These are phyloP conservation scores for Nakazawaea holstii DNA, from an alignment of 805 yeast species.

Conservation along the genomic window DNA sequence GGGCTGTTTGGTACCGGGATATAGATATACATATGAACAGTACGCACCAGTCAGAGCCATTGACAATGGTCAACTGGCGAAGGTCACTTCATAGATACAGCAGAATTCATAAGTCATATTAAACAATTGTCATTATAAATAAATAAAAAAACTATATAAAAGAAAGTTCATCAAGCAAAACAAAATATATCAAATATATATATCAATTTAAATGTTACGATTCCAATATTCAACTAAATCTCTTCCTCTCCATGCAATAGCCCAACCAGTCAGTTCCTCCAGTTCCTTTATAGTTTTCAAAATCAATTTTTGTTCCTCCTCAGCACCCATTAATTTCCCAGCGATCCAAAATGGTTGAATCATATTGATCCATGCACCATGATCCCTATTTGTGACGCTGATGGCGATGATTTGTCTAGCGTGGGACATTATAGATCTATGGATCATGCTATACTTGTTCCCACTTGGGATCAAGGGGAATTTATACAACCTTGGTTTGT, in stretches of 20 bases:
- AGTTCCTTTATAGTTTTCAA: slow-evolving; percentile 19
- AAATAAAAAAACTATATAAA: no score
- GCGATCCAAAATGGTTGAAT: slow-evolving; percentile 23
- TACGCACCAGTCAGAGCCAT: no score
- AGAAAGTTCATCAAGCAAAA: no score
- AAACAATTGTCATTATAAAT: no score
- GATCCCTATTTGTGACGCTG: slow-evolving; percentile 24
- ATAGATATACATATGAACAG: no score
- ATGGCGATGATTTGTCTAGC: slow-evolving; percentile 32
- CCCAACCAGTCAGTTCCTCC: slow-evolving; percentile 23
- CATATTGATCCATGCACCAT: slow-evolving; percentile 20
- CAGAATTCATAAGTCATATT: no score
- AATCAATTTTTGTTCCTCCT: slow-evolving; percentile 18
- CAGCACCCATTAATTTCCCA: slow-evolving; percentile 19
- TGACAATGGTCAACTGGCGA: no score
- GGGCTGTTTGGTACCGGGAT: no score
- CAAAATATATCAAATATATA: background rate
- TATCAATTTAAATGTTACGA: slow-evolving; percentile 7
- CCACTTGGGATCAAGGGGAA: slow-evolving; percentile 11
- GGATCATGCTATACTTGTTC: slow-evolving; percentile 5
- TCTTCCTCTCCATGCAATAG: slow-evolving; percentile 19
- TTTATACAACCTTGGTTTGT: slow-evolving; percentile 32
- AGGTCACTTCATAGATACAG: no score
- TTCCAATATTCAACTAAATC: slow-evolving; percentile 23
- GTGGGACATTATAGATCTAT: slow-evolving; percentile 18